Percentiles rank a stretch among this genome's conserved stretches.
Conservation (phyloP, 2,329 filamentous ascomycete species). For the Epichloe amarillans region DNA sequence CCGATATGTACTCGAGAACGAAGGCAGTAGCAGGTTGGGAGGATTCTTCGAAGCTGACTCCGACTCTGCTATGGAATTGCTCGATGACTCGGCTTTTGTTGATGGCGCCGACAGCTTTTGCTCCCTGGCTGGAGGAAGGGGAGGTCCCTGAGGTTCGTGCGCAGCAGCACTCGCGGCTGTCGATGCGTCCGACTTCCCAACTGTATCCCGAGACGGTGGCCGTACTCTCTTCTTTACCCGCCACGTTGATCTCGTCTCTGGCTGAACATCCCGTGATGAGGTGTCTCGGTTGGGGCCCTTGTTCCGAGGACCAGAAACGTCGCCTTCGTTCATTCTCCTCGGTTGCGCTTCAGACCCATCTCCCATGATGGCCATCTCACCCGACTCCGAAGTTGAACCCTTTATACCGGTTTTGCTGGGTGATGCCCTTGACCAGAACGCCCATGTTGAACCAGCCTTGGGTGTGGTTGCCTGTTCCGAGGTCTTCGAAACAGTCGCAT, state of each 20-base stretch:
- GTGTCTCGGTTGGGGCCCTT: conserved; percentile 20
- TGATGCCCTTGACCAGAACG: conserved; percentile 61
- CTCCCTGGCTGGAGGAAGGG: conserved; percentile 1
- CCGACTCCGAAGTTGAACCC: conserved; percentile 25
- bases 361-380: conserved; percentile 43
- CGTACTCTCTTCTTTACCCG: conserved; percentile 31
- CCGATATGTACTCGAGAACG: conserved; percentile 54
- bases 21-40: conserved; percentile 55
- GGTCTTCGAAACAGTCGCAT: conserved; percentile 9
- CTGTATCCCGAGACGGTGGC: conserved; percentile 32
- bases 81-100: conserved; percentile 9
- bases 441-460: conserved; percentile 56
- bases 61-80: conserved; percentile 25
- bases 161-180: conserved; percentile 8
- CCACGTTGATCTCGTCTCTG: conserved; percentile 19
- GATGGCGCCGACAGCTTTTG: conserved; percentile 5
- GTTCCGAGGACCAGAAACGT: conserved; percentile 23
- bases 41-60: conserved; percentile 30
- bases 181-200: conserved; percentile 23
- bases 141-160: conserved; percentile 3
- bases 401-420: conserved; percentile 21
- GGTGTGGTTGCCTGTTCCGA: conserved; percentile 24
- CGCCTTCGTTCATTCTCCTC: conserved; percentile 29
- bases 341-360: conserved; percentile 44
- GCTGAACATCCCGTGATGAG: conserved; percentile 19